phyloP scores from a whole-genome alignment of 495 filamentous ascomycete species.

The Lepidopterella palustris region DNA sequence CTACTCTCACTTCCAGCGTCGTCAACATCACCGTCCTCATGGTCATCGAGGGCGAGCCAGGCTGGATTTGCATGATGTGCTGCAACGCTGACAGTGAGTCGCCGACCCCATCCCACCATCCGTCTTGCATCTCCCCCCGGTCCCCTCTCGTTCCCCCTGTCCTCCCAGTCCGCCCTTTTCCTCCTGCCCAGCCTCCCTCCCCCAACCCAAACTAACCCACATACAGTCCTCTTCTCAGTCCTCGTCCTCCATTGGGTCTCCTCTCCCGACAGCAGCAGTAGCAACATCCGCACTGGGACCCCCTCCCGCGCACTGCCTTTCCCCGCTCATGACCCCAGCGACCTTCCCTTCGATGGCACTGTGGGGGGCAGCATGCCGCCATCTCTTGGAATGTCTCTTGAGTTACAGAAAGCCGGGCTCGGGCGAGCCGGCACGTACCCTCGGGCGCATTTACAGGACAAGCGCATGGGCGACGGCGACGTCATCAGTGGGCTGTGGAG shows the following conservation, averaged over 20 bases:
- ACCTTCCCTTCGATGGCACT: background rate
- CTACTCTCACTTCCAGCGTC: conserved; percentile 44
- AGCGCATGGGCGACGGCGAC: background rate
- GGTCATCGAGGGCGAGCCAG: conserved; percentile 47
- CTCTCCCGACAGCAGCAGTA: conserved; percentile 42
- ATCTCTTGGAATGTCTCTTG: background rate
- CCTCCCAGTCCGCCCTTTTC: background rate
- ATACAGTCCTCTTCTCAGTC: conserved; percentile 43
- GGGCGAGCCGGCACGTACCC: too few relatives aligned
- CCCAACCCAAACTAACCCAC: background rate
- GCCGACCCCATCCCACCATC: too few relatives aligned
- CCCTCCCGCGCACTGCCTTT: background rate
- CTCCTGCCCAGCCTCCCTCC: background rate
- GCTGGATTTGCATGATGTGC: conserved; percentile 52
- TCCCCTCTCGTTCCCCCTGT: background rate
- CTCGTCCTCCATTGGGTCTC: conserved; percentile 51
- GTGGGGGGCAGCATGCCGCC: background rate
- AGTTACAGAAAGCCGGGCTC: background rate
- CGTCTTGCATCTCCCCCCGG: background rate
- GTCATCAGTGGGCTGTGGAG: background rate
- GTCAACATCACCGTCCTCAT: conserved; percentile 49
- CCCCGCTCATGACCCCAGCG: background rate
- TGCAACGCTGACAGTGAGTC: conserved; percentile 45
- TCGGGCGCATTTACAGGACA: background rate
- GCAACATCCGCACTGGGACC: too few relatives aligned